Conservation (phyloP, 2,329 filamentous ascomycete genomes). For the Didymella sp. region DNA sequence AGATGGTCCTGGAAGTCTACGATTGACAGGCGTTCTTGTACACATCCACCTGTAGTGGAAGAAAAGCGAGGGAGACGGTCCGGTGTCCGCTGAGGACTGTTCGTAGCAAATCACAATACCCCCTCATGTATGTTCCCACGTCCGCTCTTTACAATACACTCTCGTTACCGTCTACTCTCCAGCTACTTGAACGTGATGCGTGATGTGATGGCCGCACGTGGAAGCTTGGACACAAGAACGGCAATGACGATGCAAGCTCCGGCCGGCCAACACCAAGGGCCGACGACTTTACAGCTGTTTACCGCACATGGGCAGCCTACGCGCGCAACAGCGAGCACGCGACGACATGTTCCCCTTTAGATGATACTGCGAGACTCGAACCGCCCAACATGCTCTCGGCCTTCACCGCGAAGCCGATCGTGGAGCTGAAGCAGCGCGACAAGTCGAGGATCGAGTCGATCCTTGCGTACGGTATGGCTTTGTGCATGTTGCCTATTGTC, state of each 20-base stretch:
- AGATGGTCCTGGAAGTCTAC: slow-evolving; percentile 14
- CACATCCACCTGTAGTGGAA: slow-evolving; percentile 16
- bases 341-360: slow-evolving; percentile 22
- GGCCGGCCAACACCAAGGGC: slow-evolving; percentile 16
- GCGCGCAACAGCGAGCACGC: slow-evolving; percentile 28
- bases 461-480: slow-evolving; percentile 77
- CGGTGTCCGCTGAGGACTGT: slow-evolving; percentile 32
- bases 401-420: slow-evolving; percentile 93
- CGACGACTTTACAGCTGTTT: slow-evolving; percentile 5
- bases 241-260: slow-evolving; percentile 35
- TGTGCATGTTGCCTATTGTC: background rate
- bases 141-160: slow-evolving; percentile 20
- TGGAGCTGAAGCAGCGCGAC: slow-evolving; percentile 95
- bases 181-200: background rate
- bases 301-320: slow-evolving; percentile 28
- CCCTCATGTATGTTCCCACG: slow-evolving; percentile 20
- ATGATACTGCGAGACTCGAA: slow-evolving; percentile 18
- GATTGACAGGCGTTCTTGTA: slow-evolving; percentile 9
- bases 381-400: slow-evolving; percentile 81
- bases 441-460: slow-evolving; percentile 98
- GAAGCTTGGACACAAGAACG: slow-evolving; percentile 14
- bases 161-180: slow-evolving; percentile 3
- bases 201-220: background rate
- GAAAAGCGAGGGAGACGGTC: slow-evolving; percentile 30
- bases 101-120: slow-evolving; percentile 36